Conservation (phyloP, 75 land plant species). For the Pinus taeda region DNA sequence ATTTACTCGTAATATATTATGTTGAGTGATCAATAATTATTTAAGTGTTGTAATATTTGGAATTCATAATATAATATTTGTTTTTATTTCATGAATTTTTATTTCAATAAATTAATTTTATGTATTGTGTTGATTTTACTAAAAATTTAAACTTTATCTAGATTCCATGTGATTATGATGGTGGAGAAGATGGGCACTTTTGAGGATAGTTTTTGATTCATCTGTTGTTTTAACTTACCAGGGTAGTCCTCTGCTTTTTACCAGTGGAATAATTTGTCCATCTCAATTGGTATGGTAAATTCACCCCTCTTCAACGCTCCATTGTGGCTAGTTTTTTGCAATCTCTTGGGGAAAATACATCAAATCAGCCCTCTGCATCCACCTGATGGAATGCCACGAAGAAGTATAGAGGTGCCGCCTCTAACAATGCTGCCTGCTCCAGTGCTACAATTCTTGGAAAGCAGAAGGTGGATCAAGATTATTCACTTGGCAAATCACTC, state of each 20-base stretch:
- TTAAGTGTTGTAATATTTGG: no score
- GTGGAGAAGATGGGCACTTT: no score
- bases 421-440: background rate
- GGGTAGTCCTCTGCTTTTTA: slow-evolving; percentile 48
- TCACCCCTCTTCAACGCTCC: slow-evolving; percentile 48
- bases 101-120: no score
- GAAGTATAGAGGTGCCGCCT: background rate
- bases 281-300: slow-evolving; percentile 74
- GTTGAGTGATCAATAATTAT: no score
- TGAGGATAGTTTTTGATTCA: no score
- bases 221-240: slow-evolving; percentile 62
- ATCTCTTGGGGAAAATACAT: slow-evolving; percentile 41
- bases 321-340: slow-evolving; percentile 56
- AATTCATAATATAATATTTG: no score
- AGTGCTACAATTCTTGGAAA: slow-evolving; percentile 2
- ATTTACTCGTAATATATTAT: no score
- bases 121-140: no score
- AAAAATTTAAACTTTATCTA: no score
- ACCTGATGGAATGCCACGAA: background rate
- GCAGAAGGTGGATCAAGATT: background rate
- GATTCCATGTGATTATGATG: no score
- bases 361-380: slow-evolving; percentile 7
- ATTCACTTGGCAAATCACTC: slow-evolving; percentile 18
- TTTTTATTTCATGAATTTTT: no score
- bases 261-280: slow-evolving; percentile 32